Conservation (phyloP, 495 filamentous ascomycete genomes). For the Penicillium steckii region DNA sequence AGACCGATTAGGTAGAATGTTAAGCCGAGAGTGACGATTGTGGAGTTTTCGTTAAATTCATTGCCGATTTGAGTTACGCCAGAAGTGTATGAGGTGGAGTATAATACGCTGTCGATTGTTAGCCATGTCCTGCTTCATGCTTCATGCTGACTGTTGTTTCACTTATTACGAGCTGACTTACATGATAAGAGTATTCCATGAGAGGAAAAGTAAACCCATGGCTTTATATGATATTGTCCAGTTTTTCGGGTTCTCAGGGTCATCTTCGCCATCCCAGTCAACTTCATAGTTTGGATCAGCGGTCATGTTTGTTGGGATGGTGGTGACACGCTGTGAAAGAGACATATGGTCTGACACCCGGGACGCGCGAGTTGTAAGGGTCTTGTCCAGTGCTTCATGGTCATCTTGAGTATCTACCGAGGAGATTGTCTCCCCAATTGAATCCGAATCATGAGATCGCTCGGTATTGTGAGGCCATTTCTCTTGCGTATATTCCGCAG, state of each 20-base stretch:
- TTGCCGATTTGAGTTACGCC: slow-evolving; percentile 63
- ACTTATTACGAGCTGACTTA: slow-evolving; percentile 25
- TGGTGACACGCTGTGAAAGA: slow-evolving; percentile 43
- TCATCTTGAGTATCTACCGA: slow-evolving; percentile 33
- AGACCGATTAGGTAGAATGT: slow-evolving; percentile 70
- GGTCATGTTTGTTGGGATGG: slow-evolving; percentile 57
- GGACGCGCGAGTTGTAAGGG: slow-evolving; percentile 23
- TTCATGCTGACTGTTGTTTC: too few species aligned
- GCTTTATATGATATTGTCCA: slow-evolving; percentile 70
- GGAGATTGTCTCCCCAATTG: slow-evolving; percentile 26
- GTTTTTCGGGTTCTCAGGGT: slow-evolving; percentile 71
- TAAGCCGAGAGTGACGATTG: slow-evolving; percentile 68
- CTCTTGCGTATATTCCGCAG: slow-evolving; percentile 5
- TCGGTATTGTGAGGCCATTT: slow-evolving; percentile 27
- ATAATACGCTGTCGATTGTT: slow-evolving; percentile 58
- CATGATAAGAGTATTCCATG: slow-evolving; percentile 70
- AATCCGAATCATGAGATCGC: slow-evolving; percentile 24
- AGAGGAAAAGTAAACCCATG: slow-evolving; percentile 61
- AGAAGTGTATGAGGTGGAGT: slow-evolving; percentile 79
- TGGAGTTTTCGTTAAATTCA: slow-evolving; percentile 60
- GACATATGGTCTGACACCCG: slow-evolving; percentile 25
- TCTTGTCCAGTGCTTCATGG: slow-evolving; percentile 26
- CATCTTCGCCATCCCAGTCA: slow-evolving; percentile 61
- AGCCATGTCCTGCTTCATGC: neutral
- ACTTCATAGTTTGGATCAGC: slow-evolving; percentile 72